A percentile compares a stretch with the other conserved stretches of the same genome.
These are phyloP conservation scores for Monosporascus cannonballus DNA, from an alignment of 2,329 filamentous ascomycete genomes.

Conservation along the genomic window DNA sequence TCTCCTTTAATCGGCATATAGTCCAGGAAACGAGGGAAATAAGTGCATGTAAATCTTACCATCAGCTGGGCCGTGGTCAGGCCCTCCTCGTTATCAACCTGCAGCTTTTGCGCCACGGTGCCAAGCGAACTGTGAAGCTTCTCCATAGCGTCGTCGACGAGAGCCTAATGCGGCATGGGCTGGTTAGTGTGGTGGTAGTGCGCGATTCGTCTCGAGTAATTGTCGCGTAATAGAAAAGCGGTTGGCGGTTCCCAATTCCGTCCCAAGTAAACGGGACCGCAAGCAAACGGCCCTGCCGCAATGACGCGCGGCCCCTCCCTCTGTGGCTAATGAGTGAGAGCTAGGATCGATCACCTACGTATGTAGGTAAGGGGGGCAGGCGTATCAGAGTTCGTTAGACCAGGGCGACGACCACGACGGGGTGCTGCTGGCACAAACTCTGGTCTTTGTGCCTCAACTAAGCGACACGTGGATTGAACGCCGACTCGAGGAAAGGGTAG, in stretches of 20 bases:
- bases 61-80: slow-evolving; percentile 76
- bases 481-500: not conserved
- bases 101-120: slow-evolving; percentile 52
- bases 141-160: slow-evolving; percentile 17
- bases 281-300: too few relatives aligned
- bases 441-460: too few relatives aligned
- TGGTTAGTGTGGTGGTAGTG: not conserved
- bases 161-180: not conserved
- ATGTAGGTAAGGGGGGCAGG: too few relatives aligned
- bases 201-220: not conserved
- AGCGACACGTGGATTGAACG: too few relatives aligned
- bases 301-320: too few relatives aligned
- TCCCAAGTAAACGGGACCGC: too few relatives aligned
- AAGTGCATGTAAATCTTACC: slow-evolving; percentile 35
- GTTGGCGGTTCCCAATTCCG: too few relatives aligned
- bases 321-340: too few relatives aligned
- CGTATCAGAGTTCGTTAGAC: too few relatives aligned
- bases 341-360: too few relatives aligned
- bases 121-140: slow-evolving; percentile 31
- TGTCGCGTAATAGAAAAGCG: not conserved
- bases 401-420: too few relatives aligned
- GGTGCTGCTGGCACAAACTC: too few relatives aligned
- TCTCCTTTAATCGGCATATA: not conserved
- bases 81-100: slow-evolving; percentile 69
- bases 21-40: not conserved